These are phyloP conservation scores for Turnera subulata DNA, from an alignment of 345 rosid species.

Conservation along the genomic window DNA sequence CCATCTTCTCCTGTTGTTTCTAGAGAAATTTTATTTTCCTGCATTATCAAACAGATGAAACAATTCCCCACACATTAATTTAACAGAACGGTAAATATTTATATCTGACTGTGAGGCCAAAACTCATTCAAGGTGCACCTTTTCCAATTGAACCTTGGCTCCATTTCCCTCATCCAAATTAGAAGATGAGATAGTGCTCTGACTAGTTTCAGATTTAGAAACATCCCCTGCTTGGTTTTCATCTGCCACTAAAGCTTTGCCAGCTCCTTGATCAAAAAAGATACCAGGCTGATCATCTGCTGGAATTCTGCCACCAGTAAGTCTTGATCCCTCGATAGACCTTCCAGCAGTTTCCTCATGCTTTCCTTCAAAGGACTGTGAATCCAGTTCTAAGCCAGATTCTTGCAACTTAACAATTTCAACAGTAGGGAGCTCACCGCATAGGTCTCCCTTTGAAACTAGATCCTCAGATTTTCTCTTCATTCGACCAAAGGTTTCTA, in stretches of 20 bases:
- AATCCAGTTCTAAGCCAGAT: conserved; percentile 11
- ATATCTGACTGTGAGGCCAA: neutral
- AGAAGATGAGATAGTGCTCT: conserved; percentile 23
- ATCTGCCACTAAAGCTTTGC: conserved; percentile 14
- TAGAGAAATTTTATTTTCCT: conserved; percentile 24
- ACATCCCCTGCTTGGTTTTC: conserved; percentile 18
- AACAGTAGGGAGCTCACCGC: conserved; percentile 11
- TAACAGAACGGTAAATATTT: conserved; percentile 3
- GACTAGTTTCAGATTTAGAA: conserved; percentile 21
- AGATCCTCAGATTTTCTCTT: conserved; percentile 36
- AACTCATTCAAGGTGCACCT: conserved; percentile 25
- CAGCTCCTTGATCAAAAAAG: conserved; percentile 29
- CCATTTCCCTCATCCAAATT: conserved; percentile 20
- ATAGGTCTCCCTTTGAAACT: conserved; percentile 24
- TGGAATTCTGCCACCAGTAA: conserved; percentile 17
- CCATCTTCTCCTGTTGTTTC: conserved; percentile 20
- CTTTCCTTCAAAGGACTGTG: conserved; percentile 23
- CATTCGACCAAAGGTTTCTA: conserved; percentile 32
- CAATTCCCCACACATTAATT: conserved; percentile 7
- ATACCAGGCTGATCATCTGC: conserved; percentile 23
- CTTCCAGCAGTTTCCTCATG: conserved; percentile 25
- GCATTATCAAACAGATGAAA: conserved; percentile 22
- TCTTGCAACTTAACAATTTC: conserved; percentile 12
- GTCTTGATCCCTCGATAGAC: conserved; percentile 25
- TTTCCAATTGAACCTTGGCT: conserved; percentile 28